Evolutionary conservation across 495 filamentous ascomycete genomes (phyloP), one percentile per base, ranked within the genome.

Genomic region (Extremus antarcticus): DNA sequence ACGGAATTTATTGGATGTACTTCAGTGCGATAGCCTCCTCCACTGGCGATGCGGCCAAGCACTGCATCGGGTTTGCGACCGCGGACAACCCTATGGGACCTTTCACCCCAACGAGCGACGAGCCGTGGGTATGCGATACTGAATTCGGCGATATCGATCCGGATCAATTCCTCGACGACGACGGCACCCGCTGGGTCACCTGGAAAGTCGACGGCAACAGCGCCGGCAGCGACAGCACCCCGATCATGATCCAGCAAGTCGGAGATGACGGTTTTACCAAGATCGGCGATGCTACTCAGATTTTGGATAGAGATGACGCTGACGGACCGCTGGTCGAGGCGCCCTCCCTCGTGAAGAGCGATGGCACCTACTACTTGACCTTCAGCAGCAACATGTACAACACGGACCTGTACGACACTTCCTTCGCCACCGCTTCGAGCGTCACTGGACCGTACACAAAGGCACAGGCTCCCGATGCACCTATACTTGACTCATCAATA

Each of bases 141-240:
- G 58, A 69, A 2, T 61, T 70, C 49, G 78, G 79, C 43, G 80
- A 79, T 1, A 82, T 84, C 60, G 79, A 84, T 50, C 63, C 79
- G 10, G 61, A 72, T 0, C 76, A 74, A 0, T 82, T 80, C 63
- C 47, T 60, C 16, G 78, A 82, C 56, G 55, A 51, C 0, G 75
- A 76, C 35, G 75, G 77, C 25, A 71, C 57, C 17, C 68, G 71
- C 4, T 83, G 80, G 49, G 71, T 83, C 3, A 59, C 77, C 1
- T 84, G 77, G 68, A 83, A 83, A 59, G 69, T 83, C 3, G 76
- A 84, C 62, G 80, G 81, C n/a, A 84, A 80, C 57, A 73, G 69
- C 56, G 54, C 79, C 29, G 78, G 81, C 15, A 60, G 75, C 43
- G 78, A 79, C 19, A 78, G 76, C 3, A 84, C 81, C 8, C 82